Conservation (phyloP, 2,329 filamentous ascomycete genomes). For the Hypoxylon sp. region DNA sequence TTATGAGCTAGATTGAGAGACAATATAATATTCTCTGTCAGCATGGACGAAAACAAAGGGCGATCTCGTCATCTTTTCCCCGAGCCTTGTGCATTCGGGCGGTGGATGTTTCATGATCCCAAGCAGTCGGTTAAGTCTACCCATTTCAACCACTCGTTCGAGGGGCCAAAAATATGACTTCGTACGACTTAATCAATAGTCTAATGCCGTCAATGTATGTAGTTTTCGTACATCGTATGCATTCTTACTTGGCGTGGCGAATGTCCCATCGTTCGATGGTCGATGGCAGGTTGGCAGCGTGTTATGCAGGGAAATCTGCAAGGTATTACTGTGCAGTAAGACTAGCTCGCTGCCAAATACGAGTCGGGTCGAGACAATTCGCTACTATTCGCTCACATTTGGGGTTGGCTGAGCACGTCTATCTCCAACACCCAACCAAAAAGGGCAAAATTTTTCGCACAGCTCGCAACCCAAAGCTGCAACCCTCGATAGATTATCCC, state of each 20-base stretch:
- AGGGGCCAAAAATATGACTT: slow-evolving; percentile 3
- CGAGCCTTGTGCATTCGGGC: slow-evolving; percentile 1
- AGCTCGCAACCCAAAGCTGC: slow-evolving; percentile 39
- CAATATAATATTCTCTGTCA: slow-evolving; percentile 1
- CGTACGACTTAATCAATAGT: slow-evolving; percentile 11
- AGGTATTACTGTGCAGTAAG: slow-evolving; percentile 33
- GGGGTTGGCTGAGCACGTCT: slow-evolving; percentile 17
- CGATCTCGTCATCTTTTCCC: slow-evolving; percentile 4
- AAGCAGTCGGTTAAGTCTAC: neutral
- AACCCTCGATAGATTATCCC: slow-evolving; percentile 25
- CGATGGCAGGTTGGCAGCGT: slow-evolving; percentile 30
- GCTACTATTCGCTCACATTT: slow-evolving; percentile 6
- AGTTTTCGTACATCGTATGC: slow-evolving; percentile 13
- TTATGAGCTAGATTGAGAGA: slow-evolving; percentile 16
- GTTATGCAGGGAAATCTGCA: slow-evolving; percentile 36
- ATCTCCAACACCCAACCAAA: slow-evolving; percentile 21
- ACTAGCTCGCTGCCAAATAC: slow-evolving; percentile 32
- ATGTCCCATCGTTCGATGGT: slow-evolving; percentile 24
- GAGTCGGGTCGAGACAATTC: slow-evolving; percentile 31
- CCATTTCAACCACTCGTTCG: neutral
- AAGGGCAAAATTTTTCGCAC: slow-evolving; percentile 14
- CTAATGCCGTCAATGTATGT: neutral
- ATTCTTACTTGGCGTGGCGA: slow-evolving; percentile 16
- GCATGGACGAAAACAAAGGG: neutral
- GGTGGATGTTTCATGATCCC: neutral